phyloP scores from a whole-genome alignment of 495 filamentous ascomycete genomes.

The Chaetomium fimeti region DNA sequence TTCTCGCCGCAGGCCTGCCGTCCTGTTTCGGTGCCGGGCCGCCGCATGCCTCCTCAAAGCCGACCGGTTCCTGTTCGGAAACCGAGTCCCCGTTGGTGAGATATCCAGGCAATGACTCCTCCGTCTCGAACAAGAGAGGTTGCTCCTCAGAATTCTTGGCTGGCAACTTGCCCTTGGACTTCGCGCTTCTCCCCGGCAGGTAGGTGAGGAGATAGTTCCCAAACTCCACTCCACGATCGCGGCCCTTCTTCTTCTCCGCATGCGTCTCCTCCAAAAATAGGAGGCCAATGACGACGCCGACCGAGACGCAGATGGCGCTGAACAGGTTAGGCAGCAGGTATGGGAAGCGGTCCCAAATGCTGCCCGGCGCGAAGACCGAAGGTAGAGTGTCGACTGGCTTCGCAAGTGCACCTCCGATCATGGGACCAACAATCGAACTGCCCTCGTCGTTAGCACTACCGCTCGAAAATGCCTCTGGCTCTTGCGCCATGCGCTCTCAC shows the following conservation, averaged over 20 bases:
- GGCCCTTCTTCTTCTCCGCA: constrained; percentile 70
- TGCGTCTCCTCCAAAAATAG: constrained; percentile 96
- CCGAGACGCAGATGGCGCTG: constrained; percentile 72
- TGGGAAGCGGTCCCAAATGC: constrained; percentile 79
- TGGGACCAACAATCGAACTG: constrained; percentile 77
- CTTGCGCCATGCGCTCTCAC: constrained; percentile 25
- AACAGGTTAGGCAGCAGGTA: constrained; percentile 94
- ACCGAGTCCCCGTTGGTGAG: constrained; percentile 58
- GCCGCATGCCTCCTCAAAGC: constrained; percentile 23
- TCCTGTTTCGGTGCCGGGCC: constrained; percentile 9
- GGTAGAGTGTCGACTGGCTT: constrained; percentile 82
- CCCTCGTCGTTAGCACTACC: constrained; percentile 19
- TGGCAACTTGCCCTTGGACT: constrained; percentile 14
- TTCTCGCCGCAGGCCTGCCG: constrained; percentile 31
- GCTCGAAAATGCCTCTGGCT: not conserved
- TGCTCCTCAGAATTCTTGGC: constrained; percentile 49
- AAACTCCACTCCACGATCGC: constrained; percentile 71
- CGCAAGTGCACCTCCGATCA: constrained; percentile 85
- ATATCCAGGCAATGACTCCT: constrained; percentile 63
- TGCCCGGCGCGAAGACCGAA: constrained; percentile 65
- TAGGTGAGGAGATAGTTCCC: constrained; percentile 69
- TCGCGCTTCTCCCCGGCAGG: constrained; percentile 32
- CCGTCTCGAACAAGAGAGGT: constrained; percentile 50
- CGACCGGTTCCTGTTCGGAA: constrained; percentile 8
- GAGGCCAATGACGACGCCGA: constrained; percentile 78